phyloP scores from a whole-genome alignment of 805 yeast species.

The Spathaspora passalidarum region DNA sequence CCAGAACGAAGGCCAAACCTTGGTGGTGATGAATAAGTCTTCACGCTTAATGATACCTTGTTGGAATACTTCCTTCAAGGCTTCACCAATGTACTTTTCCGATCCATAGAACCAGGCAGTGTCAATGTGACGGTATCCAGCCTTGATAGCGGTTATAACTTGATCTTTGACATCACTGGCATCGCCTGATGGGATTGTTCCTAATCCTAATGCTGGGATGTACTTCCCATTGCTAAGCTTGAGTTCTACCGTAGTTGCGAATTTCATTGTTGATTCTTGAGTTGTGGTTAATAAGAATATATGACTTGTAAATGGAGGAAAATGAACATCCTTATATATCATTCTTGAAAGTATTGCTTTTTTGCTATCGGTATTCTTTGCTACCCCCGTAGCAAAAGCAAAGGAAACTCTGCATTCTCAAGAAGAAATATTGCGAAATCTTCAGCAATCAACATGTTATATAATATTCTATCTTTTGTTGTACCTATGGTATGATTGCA shows the following conservation, averaged over 20 bases:
- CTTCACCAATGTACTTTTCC: conserved; percentile 42
- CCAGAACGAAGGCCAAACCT: conserved; percentile 44
- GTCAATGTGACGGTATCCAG: conserved; percentile 55
- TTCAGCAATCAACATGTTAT: too few species aligned
- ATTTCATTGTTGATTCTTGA: not conserved
- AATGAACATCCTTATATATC: too few species aligned
- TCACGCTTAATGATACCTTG: conserved; percentile 50
- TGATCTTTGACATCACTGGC: conserved; percentile 29
- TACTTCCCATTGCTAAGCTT: conserved; percentile 51
- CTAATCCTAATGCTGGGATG: conserved; percentile 70
- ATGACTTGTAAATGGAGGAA: too few species aligned
- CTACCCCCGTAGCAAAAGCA: too few species aligned
- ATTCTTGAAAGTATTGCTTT: too few species aligned
- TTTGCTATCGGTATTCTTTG: too few species aligned
- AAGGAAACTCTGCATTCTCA: too few species aligned
- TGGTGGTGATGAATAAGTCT: conserved; percentile 37
- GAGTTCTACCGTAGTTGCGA: not conserved
- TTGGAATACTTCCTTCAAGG: conserved; percentile 44
- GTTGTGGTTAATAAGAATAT: too few species aligned
- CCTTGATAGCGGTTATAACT: conserved; percentile 36
- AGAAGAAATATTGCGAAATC: too few species aligned
- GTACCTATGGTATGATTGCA: too few species aligned
- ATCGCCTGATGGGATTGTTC: conserved; percentile 37
- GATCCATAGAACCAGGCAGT: conserved; percentile 51
- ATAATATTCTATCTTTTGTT: too few species aligned